Percentiles rank a stretch among this genome's conserved stretches.
phyloP scores from a whole-genome alignment of 2,329 filamentous ascomycete species.

The Cytospora piceicola region DNA sequence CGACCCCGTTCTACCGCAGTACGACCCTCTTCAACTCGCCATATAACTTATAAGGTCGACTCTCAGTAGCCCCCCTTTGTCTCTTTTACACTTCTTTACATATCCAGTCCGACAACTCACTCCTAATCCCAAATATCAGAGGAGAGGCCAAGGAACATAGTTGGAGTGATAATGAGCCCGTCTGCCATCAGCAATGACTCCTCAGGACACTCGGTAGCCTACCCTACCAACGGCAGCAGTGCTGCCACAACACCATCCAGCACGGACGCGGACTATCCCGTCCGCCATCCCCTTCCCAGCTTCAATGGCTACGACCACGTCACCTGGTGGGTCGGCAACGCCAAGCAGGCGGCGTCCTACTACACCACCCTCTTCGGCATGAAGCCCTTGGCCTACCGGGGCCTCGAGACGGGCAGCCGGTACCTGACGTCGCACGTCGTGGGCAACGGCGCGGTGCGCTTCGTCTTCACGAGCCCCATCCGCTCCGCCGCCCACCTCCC shows the following conservation, averaged over 20 bases:
- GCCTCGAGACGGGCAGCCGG: constrained; percentile 85
- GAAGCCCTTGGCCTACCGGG: constrained; percentile 77
- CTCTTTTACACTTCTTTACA: background rate
- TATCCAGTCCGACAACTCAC: background rate
- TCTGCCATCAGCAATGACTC: constrained; percentile 57
- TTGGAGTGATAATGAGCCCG: constrained; percentile 57
- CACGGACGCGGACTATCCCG: constrained; percentile 57
- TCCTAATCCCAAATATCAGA: constrained; percentile 5
- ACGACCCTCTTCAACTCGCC: background rate
- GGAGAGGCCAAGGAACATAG: constrained; percentile 2
- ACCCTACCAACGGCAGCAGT: constrained; percentile 33
- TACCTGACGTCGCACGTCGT: constrained; percentile 84
- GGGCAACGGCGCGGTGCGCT: constrained; percentile 73
- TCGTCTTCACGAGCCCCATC: constrained; percentile 83
- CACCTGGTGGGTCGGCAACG: constrained; percentile 96
- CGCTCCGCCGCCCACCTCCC: constrained; percentile 62
- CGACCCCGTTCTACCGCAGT: background rate
- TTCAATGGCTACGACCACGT: constrained; percentile 91
- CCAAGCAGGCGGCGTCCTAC: constrained; percentile 90
- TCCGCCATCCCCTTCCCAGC: constrained; percentile 54
- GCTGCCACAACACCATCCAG: constrained; percentile 40
- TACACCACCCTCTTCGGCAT: constrained; percentile 90
- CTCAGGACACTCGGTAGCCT: constrained; percentile 49
- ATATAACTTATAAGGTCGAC: background rate
- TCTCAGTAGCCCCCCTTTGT: background rate